Evolutionary conservation across 495 filamentous ascomycete genomes (phyloP).

Genomic region (Neurospora sp.): DNA sequence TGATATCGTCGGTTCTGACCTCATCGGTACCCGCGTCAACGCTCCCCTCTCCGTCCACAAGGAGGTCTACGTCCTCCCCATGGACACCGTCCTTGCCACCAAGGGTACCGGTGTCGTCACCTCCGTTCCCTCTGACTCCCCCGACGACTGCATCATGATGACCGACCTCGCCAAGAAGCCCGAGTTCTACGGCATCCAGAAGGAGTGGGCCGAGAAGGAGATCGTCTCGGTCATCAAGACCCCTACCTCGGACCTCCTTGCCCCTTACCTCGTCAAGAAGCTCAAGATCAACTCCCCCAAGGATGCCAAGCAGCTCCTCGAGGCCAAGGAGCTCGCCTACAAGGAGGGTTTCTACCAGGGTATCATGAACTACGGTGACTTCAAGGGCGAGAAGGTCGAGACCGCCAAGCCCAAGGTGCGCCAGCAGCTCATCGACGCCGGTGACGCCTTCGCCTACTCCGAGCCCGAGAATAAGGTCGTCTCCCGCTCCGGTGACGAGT

Average conservation of each 20-base stretch:
- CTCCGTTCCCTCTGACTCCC: slow-evolving; percentile 88
- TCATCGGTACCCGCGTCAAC: slow-evolving; percentile 75
- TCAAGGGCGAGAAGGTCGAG: slow-evolving; percentile 76
- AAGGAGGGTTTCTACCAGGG: slow-evolving; percentile 98
- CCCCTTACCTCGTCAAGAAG: slow-evolving; percentile 74
- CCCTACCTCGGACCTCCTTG: slow-evolving; percentile 76
- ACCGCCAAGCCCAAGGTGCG: slow-evolving; percentile 78
- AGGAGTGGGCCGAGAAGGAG: slow-evolving; percentile 89
- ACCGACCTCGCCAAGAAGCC: slow-evolving; percentile 87
- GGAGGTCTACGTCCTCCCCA: slow-evolving; percentile 78
- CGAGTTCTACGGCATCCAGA: slow-evolving; percentile 94
- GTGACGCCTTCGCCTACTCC: slow-evolving; percentile 81
- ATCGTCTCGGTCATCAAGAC: slow-evolving; percentile 85
- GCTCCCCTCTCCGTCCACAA: slow-evolving; percentile 86
- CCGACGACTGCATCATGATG: slow-evolving; percentile 88
- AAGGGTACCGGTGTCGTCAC: slow-evolving; percentile 97
- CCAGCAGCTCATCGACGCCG: slow-evolving; percentile 63
- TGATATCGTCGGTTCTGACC: slow-evolving; percentile 62
- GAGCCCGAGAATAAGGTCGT: slow-evolving; percentile 87
- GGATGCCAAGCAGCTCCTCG: slow-evolving; percentile 75
- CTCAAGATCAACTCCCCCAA: slow-evolving; percentile 96
- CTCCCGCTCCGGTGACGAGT: slow-evolving; percentile 72
- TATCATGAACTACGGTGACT: slow-evolving; percentile 80
- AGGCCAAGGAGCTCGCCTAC: slow-evolving; percentile 94
- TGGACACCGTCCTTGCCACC: slow-evolving; percentile 81